Base-by-base conservation (phyloP, 2,329 filamentous ascomycete genomes). In the Calonectria pauciramosa region DNA sequence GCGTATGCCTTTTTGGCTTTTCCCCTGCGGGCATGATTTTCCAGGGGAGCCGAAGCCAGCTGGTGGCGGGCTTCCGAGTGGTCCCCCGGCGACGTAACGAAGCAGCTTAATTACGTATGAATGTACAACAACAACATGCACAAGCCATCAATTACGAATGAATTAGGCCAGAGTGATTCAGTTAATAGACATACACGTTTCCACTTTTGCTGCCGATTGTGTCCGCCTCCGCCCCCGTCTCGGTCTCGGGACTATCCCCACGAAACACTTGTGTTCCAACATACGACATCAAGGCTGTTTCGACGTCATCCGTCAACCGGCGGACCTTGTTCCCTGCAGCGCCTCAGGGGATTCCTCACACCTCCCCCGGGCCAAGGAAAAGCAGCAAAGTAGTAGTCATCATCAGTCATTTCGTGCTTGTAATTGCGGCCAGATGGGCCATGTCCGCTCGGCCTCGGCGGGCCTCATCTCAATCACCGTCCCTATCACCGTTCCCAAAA, bases 41-140 rank as follows among this genome's bases (percentile, higher is more conserved):
- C 34, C 51, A 52, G 56, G 49, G 63, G 51, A 67, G 51, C 63
- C 47, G 41, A 47, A 51, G 60, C 20, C 49, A 51, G 60, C 67
- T 30, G 34, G 16, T 23, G 64, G 56, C 49, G 10, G 32, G 11
- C 11, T 64, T 69, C 66, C 71, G 34, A 68, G 47, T 64, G 65
- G 70, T 38, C 49, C 56, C 65, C n/a, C 47, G 30, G 23, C 23
- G n/a, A 65, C 56, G 70, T 23, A 72, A 68, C 9, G 11, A 54
- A 23, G 60, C 41, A 36, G 49, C 66, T 51, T 20, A 41, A 70
- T 73, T 66, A 70, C 71, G 66, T 73, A 32, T 60, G 41, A 10
- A n/a, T 49, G 36, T 60, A 38, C 52, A 59, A 8, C 36, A 30
- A 41, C 32, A 52, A 63, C 8, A 36, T 38, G 16, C n/a, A 10